Base-by-base conservation (phyloP, 768 basidiomycete genomes). In the Tricholoma sp. region DNA sequence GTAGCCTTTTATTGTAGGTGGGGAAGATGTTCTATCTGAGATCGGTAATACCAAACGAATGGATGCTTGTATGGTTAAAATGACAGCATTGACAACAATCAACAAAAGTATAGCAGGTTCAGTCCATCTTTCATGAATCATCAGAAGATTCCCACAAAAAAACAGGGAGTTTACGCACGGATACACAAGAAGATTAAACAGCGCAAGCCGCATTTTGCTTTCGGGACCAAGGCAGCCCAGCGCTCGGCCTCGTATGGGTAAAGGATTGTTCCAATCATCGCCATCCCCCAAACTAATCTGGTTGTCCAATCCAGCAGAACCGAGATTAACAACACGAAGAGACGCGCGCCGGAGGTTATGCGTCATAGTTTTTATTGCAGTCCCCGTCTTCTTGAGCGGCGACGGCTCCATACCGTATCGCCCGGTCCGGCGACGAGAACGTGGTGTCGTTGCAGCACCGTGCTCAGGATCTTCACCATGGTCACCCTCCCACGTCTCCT, bases 81-180 rank as follows among this genome's bases (percentile, higher is more conserved):
- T 77, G 56, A 91, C 76, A 18, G 91, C 90, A 66, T 97, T 89
- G 60, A 88, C 59, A 56, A 98, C 79, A 66, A 98, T 97, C 53
- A 94, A 78, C 21, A 89, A 63, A 45, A 98, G 81, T 58, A 98
- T 90, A 21, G 76, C 58, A 24, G 91, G 91, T 73, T 98, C 96
- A 16, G 94, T 95, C 81, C 84, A 89, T 58, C 91, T 93, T 63
- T 18, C 8, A 57, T 21, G 9, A 22, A 34, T 31, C 51, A 18
- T 57, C 12, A 61, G 57, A 45, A 21, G n/a, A 5, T 19, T 14
- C 51, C 21, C 57, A 8, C 22, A 22, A n/a, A 34, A n/a, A 27
- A 63, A 53, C 57, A 34, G 27, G 52, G 52, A 50, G 34, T 24
- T 56, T 11, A 80, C 91, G 62, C 67, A 96, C 91, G 81, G 76